Evolutionary conservation across 495 filamentous ascomycete species (phyloP).

Genomic region (Penicillium herquei): DNA sequence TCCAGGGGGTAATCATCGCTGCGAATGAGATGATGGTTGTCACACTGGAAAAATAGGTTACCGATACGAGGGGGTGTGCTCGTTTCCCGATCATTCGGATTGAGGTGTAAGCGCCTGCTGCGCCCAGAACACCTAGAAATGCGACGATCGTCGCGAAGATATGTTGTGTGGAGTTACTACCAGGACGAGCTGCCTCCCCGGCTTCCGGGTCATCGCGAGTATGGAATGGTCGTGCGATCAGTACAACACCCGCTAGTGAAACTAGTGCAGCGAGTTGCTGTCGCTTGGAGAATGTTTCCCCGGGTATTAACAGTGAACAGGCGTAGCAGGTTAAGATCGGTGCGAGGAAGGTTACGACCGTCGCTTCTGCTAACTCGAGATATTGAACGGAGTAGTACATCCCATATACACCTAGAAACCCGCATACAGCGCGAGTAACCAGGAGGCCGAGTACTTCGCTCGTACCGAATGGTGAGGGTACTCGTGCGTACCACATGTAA

Average conservation of each 20-base stretch:
- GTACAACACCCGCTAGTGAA: constrained; percentile 75
- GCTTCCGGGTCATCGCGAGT: constrained; percentile 5
- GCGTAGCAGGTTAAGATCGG: constrained; percentile 81
- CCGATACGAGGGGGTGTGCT: constrained; percentile 79
- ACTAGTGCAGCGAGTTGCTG: constrained; percentile 76
- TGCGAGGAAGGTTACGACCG: constrained; percentile 86
- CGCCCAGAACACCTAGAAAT: constrained; percentile 78
- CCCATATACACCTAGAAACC: constrained; percentile 85
- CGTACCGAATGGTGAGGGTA: constrained; percentile 69
- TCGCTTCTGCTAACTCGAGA: constrained; percentile 85
- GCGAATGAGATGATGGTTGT: constrained; percentile 64
- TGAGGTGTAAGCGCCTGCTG: constrained; percentile 71
- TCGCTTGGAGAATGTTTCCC: constrained; percentile 75
- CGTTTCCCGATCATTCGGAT: constrained; percentile 84
- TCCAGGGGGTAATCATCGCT: constrained; percentile 55
- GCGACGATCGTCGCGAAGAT: constrained; percentile 70
- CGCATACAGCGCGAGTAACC: constrained; percentile 64
- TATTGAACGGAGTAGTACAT: constrained; percentile 83
- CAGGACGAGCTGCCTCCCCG: constrained; percentile 6
- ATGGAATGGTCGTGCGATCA: constrained; percentile 74
- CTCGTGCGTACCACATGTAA: constrained; percentile 73
- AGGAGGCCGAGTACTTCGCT: constrained; percentile 65
- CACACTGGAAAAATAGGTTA: constrained; percentile 80
- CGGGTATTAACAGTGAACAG: constrained; percentile 67
- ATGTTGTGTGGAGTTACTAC: constrained; percentile 54